phyloP scores from a whole-genome alignment of 2,329 filamentous ascomycete species.

The Scedosporium aurantiacum region DNA sequence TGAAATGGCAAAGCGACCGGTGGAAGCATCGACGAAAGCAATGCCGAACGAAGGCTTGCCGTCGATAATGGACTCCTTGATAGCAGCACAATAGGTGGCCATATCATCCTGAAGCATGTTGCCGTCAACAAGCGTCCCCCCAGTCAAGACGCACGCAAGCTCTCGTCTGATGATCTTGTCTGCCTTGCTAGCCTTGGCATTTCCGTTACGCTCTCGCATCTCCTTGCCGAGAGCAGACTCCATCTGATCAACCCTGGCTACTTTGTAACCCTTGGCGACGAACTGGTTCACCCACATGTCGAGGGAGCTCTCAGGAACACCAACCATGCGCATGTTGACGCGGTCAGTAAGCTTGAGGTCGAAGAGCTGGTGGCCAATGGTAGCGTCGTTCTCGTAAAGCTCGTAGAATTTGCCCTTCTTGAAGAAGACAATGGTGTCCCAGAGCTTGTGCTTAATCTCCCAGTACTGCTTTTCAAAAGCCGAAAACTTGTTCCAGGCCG shows the following conservation, averaged over 20 bases:
- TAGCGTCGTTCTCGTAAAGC: slow-evolving; percentile 94
- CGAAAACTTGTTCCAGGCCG: slow-evolving; percentile 73
- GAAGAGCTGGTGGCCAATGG: slow-evolving; percentile 90
- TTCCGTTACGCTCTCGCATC: slow-evolving; percentile 77
- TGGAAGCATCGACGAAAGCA: slow-evolving; percentile 89
- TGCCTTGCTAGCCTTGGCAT: slow-evolving; percentile 53
- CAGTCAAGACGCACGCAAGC: slow-evolving; percentile 80
- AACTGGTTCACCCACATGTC: slow-evolving; percentile 98
- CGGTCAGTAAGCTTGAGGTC: slow-evolving; percentile 95
- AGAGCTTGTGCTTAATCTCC: slow-evolving; percentile 97
- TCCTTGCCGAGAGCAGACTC: slow-evolving; percentile 94
- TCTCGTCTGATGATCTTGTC: slow-evolving; percentile 93
- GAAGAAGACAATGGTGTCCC: slow-evolving; percentile 97
- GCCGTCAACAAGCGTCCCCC: slow-evolving; percentile 86
- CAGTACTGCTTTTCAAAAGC: slow-evolving; percentile 98
- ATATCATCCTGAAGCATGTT: slow-evolving; percentile 97
- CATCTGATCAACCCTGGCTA: slow-evolving; percentile 91
- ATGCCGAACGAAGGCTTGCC: slow-evolving; percentile 78
- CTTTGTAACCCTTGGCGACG: slow-evolving; percentile 95
- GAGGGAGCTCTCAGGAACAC: slow-evolving; percentile 90
- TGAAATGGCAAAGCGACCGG: slow-evolving; percentile 87
- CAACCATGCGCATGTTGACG: slow-evolving; percentile 99
- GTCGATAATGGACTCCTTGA: slow-evolving; percentile 70
- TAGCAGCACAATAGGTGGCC: slow-evolving; percentile 89
- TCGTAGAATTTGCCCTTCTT: slow-evolving; percentile 99